These are phyloP conservation scores for Silene vulgaris DNA, from an alignment of 179 eudicot species.

Conservation along the genomic window DNA sequence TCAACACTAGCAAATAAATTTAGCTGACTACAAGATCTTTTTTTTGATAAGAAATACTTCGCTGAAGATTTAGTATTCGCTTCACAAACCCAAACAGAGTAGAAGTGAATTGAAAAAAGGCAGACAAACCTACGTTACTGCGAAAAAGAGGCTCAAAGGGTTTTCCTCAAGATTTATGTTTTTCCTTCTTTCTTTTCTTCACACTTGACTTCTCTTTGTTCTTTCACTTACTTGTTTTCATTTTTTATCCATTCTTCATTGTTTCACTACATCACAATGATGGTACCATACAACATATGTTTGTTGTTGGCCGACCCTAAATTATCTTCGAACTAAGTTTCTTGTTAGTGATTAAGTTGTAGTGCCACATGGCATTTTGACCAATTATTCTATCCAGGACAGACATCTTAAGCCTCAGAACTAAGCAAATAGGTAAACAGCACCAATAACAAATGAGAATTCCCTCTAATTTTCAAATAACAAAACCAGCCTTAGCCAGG, in stretches of 20 bases:
- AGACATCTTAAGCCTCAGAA: not conserved
- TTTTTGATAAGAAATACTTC: not conserved
- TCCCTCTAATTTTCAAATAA: not conserved
- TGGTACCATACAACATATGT: not conserved
- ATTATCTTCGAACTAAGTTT: not conserved
- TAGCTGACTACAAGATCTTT: not conserved
- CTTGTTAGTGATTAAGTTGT: not conserved
- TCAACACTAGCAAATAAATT: not conserved
- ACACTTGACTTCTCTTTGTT: not conserved
- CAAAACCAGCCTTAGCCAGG: not conserved
- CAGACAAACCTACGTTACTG: not conserved
- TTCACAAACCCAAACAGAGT: not conserved
- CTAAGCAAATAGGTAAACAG: not conserved
- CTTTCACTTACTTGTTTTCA: not conserved
- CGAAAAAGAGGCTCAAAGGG: not conserved
- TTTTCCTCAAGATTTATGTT: not conserved
- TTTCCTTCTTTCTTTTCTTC: slow-evolving; percentile 10
- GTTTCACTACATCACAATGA: not conserved
- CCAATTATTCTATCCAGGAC: not conserved
- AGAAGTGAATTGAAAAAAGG: not conserved
- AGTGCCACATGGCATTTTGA: not conserved
- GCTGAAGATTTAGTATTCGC: not conserved
- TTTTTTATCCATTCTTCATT: not conserved
- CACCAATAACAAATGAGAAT: not conserved
- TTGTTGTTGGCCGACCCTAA: not conserved